A percentile compares a stretch with the other conserved stretches of the same genome.
Conservation (phyloP, 495 filamentous ascomycete species). For the Lasiosphaeris hirsuta region DNA sequence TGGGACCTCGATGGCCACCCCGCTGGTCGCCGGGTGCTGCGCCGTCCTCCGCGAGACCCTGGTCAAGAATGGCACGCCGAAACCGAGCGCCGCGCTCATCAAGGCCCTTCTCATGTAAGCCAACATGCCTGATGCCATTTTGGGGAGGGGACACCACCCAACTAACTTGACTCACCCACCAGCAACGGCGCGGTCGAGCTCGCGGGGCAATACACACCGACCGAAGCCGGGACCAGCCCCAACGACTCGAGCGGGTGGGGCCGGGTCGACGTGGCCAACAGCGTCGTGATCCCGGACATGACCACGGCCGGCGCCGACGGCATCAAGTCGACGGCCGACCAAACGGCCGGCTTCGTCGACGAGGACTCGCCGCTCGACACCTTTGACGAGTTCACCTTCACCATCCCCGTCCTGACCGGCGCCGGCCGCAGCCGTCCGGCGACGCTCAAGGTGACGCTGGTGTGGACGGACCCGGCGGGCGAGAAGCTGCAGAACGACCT, state of each 20-base stretch:
- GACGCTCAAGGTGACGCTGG: not conserved
- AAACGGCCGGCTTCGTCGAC: too few relatives aligned
- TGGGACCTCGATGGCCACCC: slow-evolving; percentile 10
- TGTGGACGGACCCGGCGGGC: not conserved
- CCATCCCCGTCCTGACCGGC: too few relatives aligned
- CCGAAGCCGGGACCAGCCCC: not conserved
- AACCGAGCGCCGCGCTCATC: slow-evolving; percentile 1
- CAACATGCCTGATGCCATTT: too few relatives aligned
- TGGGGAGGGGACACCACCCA: too few relatives aligned
- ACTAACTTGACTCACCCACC: too few relatives aligned
- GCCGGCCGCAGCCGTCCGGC: too few relatives aligned
- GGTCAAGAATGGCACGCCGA: not conserved
- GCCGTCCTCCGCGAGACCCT: slow-evolving; percentile 6
- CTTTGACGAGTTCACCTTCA: too few relatives aligned
- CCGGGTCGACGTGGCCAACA: not conserved
- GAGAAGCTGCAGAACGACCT: not conserved
- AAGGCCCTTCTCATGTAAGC: slow-evolving; percentile 5
- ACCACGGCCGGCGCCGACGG: too few relatives aligned
- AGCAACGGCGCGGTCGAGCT: slow-evolving; percentile 2
- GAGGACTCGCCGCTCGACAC: too few relatives aligned
- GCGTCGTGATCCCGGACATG: not conserved
- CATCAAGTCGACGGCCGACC: too few relatives aligned
- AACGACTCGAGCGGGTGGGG: not conserved
- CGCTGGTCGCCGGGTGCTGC: slow-evolving; percentile 4
- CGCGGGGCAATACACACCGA: slow-evolving; percentile 1